Base-by-base conservation (phyloP, 2,329 filamentous ascomycete species). In the Ceratocystis harringtonii region DNA sequence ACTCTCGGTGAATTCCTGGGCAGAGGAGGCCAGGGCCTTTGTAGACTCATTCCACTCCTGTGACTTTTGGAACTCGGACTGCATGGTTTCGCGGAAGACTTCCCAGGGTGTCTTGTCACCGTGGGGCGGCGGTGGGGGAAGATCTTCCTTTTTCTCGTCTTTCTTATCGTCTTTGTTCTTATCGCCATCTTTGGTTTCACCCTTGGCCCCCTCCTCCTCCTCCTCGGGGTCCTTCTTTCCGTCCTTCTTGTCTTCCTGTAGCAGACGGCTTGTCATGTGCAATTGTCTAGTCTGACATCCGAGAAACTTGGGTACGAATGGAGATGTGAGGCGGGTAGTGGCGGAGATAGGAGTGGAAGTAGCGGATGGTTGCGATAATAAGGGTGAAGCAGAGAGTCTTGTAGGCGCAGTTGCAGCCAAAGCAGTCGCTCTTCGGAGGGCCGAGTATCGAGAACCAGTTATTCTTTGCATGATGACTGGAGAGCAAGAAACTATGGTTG, bases 41-140 rank as follows among this genome's bases (percentile, higher is more conserved):
- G 92, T 99, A 55, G 90, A 95, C 73, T 99, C 94, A 73, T 99
- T 96, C 94, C 94, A 99, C 75, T 99, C 94, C 74, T 97, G 96
- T 17, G 92, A 97, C 63, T 90, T 89, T 76, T 96, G 91, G 78
- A 99, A 95, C 76, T 99, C 94, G 66, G 81, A 82, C 75, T 90
- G 85, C 76, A 99, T 84, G n/a, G 94, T 99, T 73, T 99, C 94
- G 72, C 90, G 90, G 78, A 99, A 99, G 41, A 99, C 94, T 75
- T 97, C 90, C 92, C 94, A 97, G 64, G 94, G 94, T 2, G 92
- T 94, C 80, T 99, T 99, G 78, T 96, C 91, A 68, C 94, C 94
- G 73, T 99, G 94, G 22, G 92, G 92, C n/a, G 94, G 92, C 15
- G 92, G 92, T 25, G 92, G 90, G 12, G 92, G 87, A 32, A 84